phyloP scores from a whole-genome alignment of 2,329 filamentous ascomycete genomes.

The Alternaria sp. region DNA sequence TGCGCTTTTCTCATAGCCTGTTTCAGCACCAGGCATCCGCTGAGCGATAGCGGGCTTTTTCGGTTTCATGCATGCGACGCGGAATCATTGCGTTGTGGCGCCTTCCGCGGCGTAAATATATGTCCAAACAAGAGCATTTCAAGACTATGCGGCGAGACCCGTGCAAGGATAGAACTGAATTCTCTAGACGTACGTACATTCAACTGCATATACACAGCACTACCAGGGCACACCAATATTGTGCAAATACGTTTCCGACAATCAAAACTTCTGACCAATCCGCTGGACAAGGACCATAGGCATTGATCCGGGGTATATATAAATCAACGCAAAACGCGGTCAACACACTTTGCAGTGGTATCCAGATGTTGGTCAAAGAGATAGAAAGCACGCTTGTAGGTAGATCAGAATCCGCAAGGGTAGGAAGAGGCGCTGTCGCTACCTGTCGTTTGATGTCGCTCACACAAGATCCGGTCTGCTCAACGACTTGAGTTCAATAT shows the following conservation, averaged over 20 bases:
- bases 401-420: background rate
- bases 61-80: slow-evolving; percentile 1
- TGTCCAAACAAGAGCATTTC: background rate
- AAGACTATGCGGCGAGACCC: background rate
- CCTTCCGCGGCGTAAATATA: background rate
- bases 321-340: slow-evolving; percentile 2
- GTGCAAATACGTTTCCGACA: background rate
- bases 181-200: background rate
- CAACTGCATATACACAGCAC: background rate
- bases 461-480: background rate
- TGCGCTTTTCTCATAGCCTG: background rate
- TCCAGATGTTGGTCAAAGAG: background rate
- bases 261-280: background rate
- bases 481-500: slow-evolving; percentile 12
- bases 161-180: no score
- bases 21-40: background rate
- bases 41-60: background rate
- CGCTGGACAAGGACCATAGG: background rate
- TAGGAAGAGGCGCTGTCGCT: background rate
- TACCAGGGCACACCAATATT: background rate
- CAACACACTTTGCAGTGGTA: background rate
- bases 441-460: background rate
- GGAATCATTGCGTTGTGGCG: background rate
- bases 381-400: slow-evolving; percentile 7
- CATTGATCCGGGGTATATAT: slow-evolving; percentile 1